Evolutionary conservation across 108 stramenopile genomes (phyloP), one percentile per base, ranked within the genome.

Genomic region (Chaetoceros muelleri): DNA sequence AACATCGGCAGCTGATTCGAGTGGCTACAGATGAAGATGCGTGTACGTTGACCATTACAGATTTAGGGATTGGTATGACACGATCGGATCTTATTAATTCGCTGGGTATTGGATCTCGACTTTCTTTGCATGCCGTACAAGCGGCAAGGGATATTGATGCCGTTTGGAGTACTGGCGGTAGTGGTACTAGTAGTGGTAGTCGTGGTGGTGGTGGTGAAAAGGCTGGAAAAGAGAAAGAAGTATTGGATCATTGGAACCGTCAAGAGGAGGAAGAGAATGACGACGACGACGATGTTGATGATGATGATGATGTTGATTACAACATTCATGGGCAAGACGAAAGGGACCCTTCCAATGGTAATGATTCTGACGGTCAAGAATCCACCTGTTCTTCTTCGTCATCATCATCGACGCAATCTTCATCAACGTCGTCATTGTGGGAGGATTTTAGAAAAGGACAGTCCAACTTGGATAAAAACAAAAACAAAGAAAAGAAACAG

Each of bases 31-130:
- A 62, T 46, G 2, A 30, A 2, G 50, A 31, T 0, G 30, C 22
- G 20, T 2, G 53, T 16, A 63, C 69, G 0, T 21, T 75, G n/a
- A 58, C 74, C 23, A 24, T 75, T 1, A 70, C 74, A 28, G 74
- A 75, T 64, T 55, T 70, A 24, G 74, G 74, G 24, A 29, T 20
- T 0, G 74, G 74, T 19, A 70, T 75, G 69, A 75, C 74, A 0
- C 50, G 74, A 40, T 56, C 69, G 16, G 69, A 70, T 49, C 40
- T 75, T 2, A 75, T 75, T 40, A 75, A 75, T 50, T 53, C 49
- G 16, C 51, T 75, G 60, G 74, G 74, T 1, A 59, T 71, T 48
- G 69, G 74, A 23, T 20, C 26, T 55, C 24, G 22, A 18, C 18
- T 30, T 17, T 29, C 24, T 1, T 25, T 22, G 5, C 22, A 34